Conservation (phyloP, 1,139 yeast genomes). For the Geotrichum phurueaensis region DNA sequence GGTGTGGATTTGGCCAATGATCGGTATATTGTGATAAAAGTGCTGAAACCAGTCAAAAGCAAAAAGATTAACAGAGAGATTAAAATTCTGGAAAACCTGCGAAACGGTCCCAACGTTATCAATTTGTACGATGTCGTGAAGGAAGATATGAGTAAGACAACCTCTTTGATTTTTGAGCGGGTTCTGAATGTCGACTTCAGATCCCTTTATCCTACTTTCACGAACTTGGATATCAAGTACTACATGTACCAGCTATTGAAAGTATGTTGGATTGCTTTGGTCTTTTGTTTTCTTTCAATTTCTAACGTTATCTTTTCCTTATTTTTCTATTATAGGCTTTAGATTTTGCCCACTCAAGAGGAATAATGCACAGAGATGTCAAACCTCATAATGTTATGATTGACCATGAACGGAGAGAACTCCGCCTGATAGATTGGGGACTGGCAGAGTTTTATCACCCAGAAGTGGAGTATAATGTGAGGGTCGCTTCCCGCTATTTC, state of each 20-base stretch:
- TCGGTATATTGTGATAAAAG: constrained; percentile 61
- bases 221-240: constrained; percentile 68
- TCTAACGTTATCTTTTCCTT: neutral
- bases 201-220: constrained; percentile 74
- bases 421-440: constrained; percentile 94
- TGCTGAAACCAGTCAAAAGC: constrained; percentile 85
- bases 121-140: constrained; percentile 72
- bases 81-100: constrained; percentile 74
- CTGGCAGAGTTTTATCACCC: constrained; percentile 91
- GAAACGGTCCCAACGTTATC: constrained; percentile 74
- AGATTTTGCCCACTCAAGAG: constrained; percentile 89
- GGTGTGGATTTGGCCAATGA: constrained; percentile 46
- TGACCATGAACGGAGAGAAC: constrained; percentile 60
- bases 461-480: constrained; percentile 83
- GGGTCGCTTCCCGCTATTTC: constrained; percentile 91
- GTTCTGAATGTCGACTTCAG: constrained; percentile 83
- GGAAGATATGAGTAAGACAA: constrained; percentile 77
- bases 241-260: constrained; percentile 78
- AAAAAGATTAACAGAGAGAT: constrained; percentile 91
- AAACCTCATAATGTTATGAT: constrained; percentile 97
- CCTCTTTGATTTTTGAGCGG: constrained; percentile 82
- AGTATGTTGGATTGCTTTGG: neutral
- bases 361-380: constrained; percentile 94
- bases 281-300: neutral
- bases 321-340: constrained; percentile 43